Conservation (phyloP, 1,139 yeast species). For the Saccharomyces uvarum region DNA sequence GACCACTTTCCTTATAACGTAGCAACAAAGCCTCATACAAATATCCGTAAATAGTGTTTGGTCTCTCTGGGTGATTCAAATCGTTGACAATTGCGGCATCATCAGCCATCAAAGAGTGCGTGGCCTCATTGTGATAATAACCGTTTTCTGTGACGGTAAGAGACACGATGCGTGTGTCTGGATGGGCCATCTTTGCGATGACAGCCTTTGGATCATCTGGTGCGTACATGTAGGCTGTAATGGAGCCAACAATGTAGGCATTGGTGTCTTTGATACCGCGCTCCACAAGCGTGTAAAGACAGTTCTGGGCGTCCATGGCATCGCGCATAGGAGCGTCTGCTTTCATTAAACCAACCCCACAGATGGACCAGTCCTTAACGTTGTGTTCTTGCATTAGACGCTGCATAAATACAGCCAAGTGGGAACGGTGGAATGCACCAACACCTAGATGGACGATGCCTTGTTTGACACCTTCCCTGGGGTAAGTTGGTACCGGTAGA, state of each 20-base stretch:
- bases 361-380: constrained; percentile 7
- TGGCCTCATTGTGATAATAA: constrained; percentile 6
- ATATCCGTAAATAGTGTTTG: background rate
- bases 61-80: constrained; percentile 1
- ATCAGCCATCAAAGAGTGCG: constrained; percentile 3
- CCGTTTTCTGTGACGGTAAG: background rate
- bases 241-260: background rate
- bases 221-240: constrained; percentile 6
- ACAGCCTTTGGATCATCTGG: constrained; percentile 3
- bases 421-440: constrained; percentile 7
- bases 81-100: constrained; percentile 5
- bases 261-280: constrained; percentile 5
- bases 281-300: constrained; percentile 5
- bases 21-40: constrained; percentile 4
- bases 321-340: constrained; percentile 6
- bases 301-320: constrained; percentile 5
- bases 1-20: constrained; percentile 3
- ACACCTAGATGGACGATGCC: constrained; percentile 9
- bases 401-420: constrained; percentile 8
- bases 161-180: no score
- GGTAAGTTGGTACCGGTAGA: constrained; percentile 5
- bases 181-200: no score
- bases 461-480: constrained; percentile 6
- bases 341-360: constrained; percentile 7
- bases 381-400: constrained; percentile 8